These are phyloP conservation scores for Candida sithepensis DNA, from an alignment of 805 yeast species.

Conservation along the genomic window DNA sequence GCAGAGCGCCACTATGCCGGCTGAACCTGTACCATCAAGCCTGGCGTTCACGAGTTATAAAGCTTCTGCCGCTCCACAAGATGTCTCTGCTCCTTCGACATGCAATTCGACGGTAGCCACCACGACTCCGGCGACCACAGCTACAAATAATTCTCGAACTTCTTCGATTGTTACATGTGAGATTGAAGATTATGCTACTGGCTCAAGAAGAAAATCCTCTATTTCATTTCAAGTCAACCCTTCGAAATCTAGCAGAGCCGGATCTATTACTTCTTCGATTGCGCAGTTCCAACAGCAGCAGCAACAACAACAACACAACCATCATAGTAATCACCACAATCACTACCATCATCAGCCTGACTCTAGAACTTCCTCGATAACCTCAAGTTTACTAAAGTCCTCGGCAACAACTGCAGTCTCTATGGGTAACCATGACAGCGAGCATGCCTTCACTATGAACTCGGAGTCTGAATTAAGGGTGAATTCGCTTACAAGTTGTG, in stretches of 20 bases:
- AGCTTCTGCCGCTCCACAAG: background rate
- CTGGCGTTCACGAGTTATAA: too few species aligned
- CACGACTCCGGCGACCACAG: constrained; percentile 5
- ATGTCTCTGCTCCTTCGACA: constrained; percentile 1
- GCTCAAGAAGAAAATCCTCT: constrained; percentile 25
- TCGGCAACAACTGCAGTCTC: background rate
- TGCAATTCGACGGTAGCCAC: constrained; percentile 10
- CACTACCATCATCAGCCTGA: background rate
- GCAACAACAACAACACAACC: background rate
- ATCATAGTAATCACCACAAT: background rate
- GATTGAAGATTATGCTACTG: constrained; percentile 20
- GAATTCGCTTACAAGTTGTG: background rate
- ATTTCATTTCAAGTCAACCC: constrained; percentile 23
- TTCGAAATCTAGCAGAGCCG: constrained; percentile 20
- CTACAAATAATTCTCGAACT: constrained; percentile 8
- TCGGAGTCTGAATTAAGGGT: background rate
- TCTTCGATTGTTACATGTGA: constrained; percentile 23
- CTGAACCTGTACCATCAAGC: background rate
- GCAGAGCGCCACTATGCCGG: background rate
- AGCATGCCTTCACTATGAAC: background rate
- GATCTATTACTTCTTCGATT: constrained; percentile 18
- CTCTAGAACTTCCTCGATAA: constrained; percentile 9
- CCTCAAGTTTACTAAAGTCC: constrained; percentile 2
- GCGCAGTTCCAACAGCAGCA: background rate
- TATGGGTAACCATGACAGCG: constrained; percentile 2